Percentiles rank a stretch among this genome's conserved stretches.
phyloP scores from a whole-genome alignment of 1,284 basidiomycete genomes.

The Xerocomus minutiporus region DNA sequence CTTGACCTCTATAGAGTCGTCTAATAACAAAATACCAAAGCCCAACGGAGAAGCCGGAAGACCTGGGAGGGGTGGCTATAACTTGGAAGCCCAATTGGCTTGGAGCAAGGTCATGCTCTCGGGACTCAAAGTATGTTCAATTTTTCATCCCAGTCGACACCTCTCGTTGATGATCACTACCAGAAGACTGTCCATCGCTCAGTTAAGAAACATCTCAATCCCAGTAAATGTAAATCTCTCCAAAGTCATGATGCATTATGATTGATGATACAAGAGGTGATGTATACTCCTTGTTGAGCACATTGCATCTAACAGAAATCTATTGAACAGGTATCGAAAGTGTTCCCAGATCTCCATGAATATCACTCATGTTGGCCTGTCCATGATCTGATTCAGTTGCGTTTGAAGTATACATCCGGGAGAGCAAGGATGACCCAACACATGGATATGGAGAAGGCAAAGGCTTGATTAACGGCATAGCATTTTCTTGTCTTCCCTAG shows the following conservation, averaged over 20 bases:
- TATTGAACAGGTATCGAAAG: not conserved
- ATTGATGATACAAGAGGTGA: constrained; percentile 4
- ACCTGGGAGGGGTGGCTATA: no score
- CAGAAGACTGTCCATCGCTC: not conserved
- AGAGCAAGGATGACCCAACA: not conserved
- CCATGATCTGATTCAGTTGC: constrained; percentile 6
- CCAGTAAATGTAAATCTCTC: not conserved
- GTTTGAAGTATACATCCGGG: constrained; percentile 9
- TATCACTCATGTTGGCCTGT: constrained; percentile 5
- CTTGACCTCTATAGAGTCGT: no score
- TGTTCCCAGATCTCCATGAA: constrained; percentile 4
- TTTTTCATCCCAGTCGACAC: not conserved
- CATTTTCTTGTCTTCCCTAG: no score
- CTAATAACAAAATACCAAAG: no score
- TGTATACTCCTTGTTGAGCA: not conserved
- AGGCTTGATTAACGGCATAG: no score
- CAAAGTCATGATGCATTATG: not conserved
- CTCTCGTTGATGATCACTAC: not conserved
- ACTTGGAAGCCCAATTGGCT: no score
- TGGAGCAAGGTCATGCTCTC: no score
- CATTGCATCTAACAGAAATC: not conserved
- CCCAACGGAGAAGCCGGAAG: no score
- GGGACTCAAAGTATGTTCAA: not conserved
- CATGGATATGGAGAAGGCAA: not conserved
- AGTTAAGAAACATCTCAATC: constrained; percentile 5